Conservation (phyloP, 106 monocot species). For the Allium sativum region DNA sequence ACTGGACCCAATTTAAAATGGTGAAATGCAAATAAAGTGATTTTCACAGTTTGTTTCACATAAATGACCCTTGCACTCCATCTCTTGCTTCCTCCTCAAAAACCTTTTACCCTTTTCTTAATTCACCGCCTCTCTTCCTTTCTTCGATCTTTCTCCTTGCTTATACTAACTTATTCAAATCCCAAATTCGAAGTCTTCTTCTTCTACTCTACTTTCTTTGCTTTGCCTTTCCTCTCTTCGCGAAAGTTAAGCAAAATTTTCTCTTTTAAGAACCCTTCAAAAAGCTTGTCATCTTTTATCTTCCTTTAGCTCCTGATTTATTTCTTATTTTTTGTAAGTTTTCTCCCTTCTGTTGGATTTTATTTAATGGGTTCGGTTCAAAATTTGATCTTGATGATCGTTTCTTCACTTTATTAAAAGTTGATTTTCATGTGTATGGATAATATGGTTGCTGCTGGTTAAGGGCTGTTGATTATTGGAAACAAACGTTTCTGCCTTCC, state of each 20-base stretch:
- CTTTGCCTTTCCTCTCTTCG: conserved; percentile 2
- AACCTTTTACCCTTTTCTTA: conserved; percentile 1
- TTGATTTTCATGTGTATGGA: not conserved
- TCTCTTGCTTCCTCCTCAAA: conserved; percentile 16
- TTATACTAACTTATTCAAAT: conserved; percentile 15
- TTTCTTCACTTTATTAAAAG: not conserved
- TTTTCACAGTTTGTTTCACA: no score
- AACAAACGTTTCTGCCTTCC: not conserved
- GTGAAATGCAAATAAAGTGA: no score
- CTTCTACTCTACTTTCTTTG: not conserved
- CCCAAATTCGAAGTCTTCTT: conserved; percentile 21
- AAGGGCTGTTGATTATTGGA: not conserved
- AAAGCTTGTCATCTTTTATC: conserved; percentile 10
- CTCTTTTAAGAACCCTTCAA: conserved; percentile 3
- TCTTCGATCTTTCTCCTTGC: conserved; percentile 7
- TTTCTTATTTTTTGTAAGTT: conserved; percentile 6
- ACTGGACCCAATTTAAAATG: no score
- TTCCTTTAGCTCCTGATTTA: not conserved
- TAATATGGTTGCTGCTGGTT: not conserved
- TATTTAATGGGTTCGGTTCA: conserved; percentile 5
- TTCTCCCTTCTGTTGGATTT: not conserved
- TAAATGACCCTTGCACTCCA: conserved; percentile 1
- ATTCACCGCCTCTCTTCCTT: conserved; percentile 8
- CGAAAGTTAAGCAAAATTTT: not conserved
- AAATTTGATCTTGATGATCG: not conserved